Percentiles rank a stretch among this genome's conserved stretches.
These are phyloP conservation scores for Xylaria sp. DNA, from an alignment of 2,329 filamentous ascomycete genomes.

Conservation along the genomic window DNA sequence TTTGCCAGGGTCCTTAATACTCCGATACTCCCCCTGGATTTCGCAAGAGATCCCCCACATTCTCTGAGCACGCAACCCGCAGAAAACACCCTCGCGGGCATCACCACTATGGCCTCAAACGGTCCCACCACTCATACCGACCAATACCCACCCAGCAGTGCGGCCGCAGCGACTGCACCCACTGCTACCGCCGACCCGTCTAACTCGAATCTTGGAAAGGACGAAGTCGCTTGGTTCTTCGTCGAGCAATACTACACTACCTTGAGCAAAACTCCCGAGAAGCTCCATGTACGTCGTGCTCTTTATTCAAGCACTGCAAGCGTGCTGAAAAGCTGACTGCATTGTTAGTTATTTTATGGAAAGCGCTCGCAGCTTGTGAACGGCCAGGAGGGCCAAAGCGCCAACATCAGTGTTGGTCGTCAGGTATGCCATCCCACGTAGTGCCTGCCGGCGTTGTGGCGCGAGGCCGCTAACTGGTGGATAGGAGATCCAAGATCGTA, in stretches of 20 bases:
- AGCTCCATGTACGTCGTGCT: constrained; percentile 75
- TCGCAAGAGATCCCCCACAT: constrained; percentile 26
- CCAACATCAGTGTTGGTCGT: constrained; percentile 87
- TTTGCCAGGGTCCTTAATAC: constrained; percentile 20
- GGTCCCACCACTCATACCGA: constrained; percentile 61
- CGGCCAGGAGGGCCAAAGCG: constrained; percentile 88
- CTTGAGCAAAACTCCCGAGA: constrained; percentile 91
- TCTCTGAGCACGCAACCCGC: constrained; percentile 33
- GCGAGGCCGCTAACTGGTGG: constrained; percentile 15
- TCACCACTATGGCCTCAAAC: constrained; percentile 66
- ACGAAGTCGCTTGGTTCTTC: constrained; percentile 99
- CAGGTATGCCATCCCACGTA: constrained; percentile 69
- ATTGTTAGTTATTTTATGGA: constrained; percentile 84
- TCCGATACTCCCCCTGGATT: constrained; percentile 25
- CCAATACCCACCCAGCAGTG: constrained; percentile 52
- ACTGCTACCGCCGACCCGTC: constrained; percentile 46
- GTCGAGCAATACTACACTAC: constrained; percentile 99
- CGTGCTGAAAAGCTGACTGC: constrained; percentile 18
- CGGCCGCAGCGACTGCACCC: constrained; percentile 50
- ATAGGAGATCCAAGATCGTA: constrained; percentile 92
- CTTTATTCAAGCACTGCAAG: not conserved
- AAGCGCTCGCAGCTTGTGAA: constrained; percentile 96
- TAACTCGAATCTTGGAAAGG: constrained; percentile 71
- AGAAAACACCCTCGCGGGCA: constrained; percentile 20
- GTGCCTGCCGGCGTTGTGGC: not conserved